Conservation (phyloP, 805 yeast species). For the Torulaspora quercuum region DNA sequence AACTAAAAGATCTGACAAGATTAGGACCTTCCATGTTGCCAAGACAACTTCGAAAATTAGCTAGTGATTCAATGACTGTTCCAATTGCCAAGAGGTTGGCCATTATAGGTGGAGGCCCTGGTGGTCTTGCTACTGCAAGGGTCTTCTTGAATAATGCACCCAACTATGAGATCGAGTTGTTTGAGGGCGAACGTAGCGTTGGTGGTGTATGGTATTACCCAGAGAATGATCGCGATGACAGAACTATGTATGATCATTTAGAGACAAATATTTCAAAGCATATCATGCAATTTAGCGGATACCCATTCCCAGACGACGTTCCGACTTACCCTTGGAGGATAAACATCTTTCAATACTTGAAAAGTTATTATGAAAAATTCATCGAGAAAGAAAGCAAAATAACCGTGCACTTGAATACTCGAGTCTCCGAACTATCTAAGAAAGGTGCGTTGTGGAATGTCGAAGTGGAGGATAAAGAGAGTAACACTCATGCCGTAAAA, state of each 20-base stretch:
- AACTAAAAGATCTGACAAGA: no score
- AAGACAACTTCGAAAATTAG: no score
- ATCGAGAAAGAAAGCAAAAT: conserved; percentile 29
- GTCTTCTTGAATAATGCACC: conserved; percentile 54
- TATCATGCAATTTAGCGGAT: conserved; percentile 62
- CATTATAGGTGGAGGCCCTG: conserved; percentile 76
- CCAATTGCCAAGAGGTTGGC: conserved; percentile 43
- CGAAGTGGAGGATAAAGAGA: conserved; percentile 7
- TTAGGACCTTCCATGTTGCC: no score
- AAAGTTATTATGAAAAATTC: conserved; percentile 44
- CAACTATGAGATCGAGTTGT: conserved; percentile 50
- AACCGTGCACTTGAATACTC: conserved; percentile 29
- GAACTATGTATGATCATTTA: conserved; percentile 58
- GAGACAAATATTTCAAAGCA: conserved; percentile 67
- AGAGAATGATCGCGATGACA: conserved; percentile 25
- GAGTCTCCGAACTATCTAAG: conserved; percentile 24
- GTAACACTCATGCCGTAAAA: conserved; percentile 32
- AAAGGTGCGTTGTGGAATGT: conserved; percentile 19
- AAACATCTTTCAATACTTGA: conserved; percentile 61
- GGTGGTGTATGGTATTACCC: conserved; percentile 81
- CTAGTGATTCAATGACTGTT: conserved; percentile 12
- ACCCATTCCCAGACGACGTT: conserved; percentile 46
- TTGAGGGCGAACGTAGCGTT: conserved; percentile 53
- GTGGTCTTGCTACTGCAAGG: conserved; percentile 63
- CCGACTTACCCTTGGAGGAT: conserved; percentile 57